Evolutionary conservation across 495 filamentous ascomycete species (phyloP).

Genomic region (Penicillium canariense): DNA sequence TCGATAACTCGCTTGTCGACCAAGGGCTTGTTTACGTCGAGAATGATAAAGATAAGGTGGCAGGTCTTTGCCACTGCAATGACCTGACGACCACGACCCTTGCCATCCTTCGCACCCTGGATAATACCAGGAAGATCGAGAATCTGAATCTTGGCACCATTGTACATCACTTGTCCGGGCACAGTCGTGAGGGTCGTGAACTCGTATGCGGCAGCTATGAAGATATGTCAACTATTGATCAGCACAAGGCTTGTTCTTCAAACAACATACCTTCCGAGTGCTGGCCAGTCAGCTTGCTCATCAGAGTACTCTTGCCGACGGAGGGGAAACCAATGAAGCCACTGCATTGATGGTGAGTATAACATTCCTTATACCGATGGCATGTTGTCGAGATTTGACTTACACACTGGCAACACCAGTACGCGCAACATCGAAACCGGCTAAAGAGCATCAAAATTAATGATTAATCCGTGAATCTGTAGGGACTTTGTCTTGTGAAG

Average conservation of each 20-base stretch:
- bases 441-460: slow-evolving; percentile 40
- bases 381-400: slow-evolving; percentile 38
- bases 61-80: slow-evolving; percentile 99
- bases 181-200: slow-evolving; percentile 98
- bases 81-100: slow-evolving; percentile 96
- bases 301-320: slow-evolving; percentile 95
- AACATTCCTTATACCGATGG: background rate
- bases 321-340: slow-evolving; percentile 82
- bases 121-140: slow-evolving; percentile 99
- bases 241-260: background rate
- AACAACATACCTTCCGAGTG: slow-evolving; percentile 74
- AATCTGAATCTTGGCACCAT: slow-evolving; percentile 97
- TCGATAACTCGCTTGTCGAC: slow-evolving; percentile 98
- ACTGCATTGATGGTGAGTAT: slow-evolving; percentile 25
- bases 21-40: slow-evolving; percentile 97
- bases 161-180: slow-evolving; percentile 93
- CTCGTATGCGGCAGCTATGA: slow-evolving; percentile 84
- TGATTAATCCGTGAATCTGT: background rate
- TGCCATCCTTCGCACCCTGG: slow-evolving; percentile 96
- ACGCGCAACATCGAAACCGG: slow-evolving; percentile 95
- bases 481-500: background rate
- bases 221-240: slow-evolving; percentile 17
- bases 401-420: slow-evolving; percentile 96
- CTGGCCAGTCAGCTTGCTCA: slow-evolving; percentile 91
- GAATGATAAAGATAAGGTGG: slow-evolving; percentile 96